Conservation (phyloP, 805 yeast genomes). For the Middelhovenomyces tepae region DNA sequence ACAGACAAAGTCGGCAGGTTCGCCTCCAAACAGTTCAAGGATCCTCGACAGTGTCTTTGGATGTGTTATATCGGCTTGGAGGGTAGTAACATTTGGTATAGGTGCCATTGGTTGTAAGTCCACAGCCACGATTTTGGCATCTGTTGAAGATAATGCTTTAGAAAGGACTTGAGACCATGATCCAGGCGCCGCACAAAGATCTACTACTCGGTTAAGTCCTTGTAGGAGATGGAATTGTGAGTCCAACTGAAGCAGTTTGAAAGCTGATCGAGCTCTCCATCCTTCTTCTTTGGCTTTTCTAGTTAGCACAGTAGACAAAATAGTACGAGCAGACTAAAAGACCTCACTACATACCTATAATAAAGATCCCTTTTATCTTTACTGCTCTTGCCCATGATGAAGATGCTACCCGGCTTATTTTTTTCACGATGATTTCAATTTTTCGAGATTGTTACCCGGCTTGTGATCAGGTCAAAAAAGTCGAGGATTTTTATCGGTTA, state of each 20-base stretch:
- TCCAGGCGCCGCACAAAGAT: slow-evolving; percentile 97
- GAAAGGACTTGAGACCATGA: slow-evolving; percentile 97
- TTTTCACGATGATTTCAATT: no score
- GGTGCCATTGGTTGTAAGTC: slow-evolving; percentile 98
- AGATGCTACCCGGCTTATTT: no score
- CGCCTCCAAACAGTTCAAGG: slow-evolving; percentile 76
- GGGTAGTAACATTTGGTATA: slow-evolving; percentile 76
- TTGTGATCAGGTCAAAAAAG: no score
- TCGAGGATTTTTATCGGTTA: no score
- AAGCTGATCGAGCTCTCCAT: slow-evolving; percentile 95
- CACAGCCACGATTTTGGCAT: slow-evolving; percentile 80
- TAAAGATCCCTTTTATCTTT: slow-evolving; percentile 91
- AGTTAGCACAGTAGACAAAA: background rate
- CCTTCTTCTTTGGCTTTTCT: slow-evolving; percentile 96
- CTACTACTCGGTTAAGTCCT: slow-evolving; percentile 77
- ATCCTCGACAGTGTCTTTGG: slow-evolving; percentile 78
- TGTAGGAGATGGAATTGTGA: slow-evolving; percentile 79
- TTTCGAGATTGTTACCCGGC: no score
- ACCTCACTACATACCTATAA: slow-evolving; percentile 38
- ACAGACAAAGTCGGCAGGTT: slow-evolving; percentile 90
- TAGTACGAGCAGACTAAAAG: background rate
- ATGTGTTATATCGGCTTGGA: slow-evolving; percentile 97
- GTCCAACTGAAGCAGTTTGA: slow-evolving; percentile 80
- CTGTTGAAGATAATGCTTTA: slow-evolving; percentile 36
- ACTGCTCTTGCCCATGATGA: slow-evolving; percentile 96